Evolutionary conservation across 129 eudicot species (phyloP).

Genomic region (Centella asiatica): DNA sequence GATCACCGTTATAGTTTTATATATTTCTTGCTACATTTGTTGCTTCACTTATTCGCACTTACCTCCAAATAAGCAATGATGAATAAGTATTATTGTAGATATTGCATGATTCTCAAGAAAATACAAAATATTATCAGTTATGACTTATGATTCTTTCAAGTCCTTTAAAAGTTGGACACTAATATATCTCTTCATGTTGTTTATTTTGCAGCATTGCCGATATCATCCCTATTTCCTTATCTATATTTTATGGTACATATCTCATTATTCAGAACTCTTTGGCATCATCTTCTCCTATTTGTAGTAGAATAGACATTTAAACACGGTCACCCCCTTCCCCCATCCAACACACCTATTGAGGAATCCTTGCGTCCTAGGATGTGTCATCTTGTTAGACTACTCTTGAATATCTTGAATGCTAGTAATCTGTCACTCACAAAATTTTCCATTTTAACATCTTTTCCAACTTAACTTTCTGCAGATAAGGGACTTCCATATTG

Average conservation of each 20-base stretch:
- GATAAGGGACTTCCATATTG: constrained; percentile 44
- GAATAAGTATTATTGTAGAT: too few species aligned
- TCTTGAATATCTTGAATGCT: background rate
- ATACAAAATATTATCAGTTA: background rate
- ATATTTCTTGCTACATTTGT: too few species aligned
- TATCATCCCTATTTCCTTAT: constrained; percentile 51
- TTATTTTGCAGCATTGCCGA: constrained; percentile 38
- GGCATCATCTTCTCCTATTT: background rate
- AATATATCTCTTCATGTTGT: constrained; percentile 1
- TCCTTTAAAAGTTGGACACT: background rate
- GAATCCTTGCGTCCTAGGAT: too few species aligned
- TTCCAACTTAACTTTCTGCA: constrained; percentile 8
- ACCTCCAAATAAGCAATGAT: too few species aligned
- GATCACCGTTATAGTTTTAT: too few species aligned
- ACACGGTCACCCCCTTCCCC: background rate
- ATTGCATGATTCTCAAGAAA: background rate
- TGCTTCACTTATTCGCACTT: too few species aligned
- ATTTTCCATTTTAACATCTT: background rate
- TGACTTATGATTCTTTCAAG: background rate
- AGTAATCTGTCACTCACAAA: background rate
- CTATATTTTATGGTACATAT: constrained; percentile 45
- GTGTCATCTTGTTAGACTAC: too few species aligned
- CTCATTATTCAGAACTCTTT: background rate
- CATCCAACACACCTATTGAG: too few species aligned
- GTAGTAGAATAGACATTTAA: background rate